A percentile compares a stretch with the other conserved stretches of the same genome.
phyloP scores from a whole-genome alignment of 768 basidiomycete genomes.

The Psilocybe subaeruginosa region DNA sequence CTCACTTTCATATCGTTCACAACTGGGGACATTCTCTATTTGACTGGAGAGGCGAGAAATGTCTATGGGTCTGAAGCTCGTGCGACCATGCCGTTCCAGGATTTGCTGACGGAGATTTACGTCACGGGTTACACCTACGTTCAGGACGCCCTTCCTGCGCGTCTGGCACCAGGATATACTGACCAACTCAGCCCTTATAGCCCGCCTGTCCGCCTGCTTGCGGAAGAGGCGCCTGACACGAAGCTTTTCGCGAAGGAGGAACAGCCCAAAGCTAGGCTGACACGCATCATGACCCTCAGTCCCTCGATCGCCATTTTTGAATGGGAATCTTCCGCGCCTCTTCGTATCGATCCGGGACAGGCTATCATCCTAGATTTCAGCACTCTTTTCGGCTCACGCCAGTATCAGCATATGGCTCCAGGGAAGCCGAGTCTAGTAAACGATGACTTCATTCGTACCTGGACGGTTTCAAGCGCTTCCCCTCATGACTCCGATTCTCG shows the following conservation, averaged over 20 bases:
- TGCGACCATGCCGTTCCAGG: constrained; percentile 57
- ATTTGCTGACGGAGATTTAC: constrained; percentile 48
- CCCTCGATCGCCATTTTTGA: constrained; percentile 57
- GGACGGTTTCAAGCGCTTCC: constrained; percentile 53
- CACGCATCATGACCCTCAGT: constrained; percentile 45
- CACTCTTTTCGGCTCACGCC: constrained; percentile 46
- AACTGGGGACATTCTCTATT: constrained; percentile 59
- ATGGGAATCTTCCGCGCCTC: constrained; percentile 37
- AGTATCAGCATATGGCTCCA: constrained; percentile 56
- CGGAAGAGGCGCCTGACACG: constrained; percentile 42
- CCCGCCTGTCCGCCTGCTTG: constrained; percentile 55
- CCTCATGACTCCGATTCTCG: constrained; percentile 11
- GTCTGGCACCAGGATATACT: constrained; percentile 35
- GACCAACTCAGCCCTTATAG: constrained; percentile 52
- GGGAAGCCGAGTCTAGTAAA: constrained; percentile 47
- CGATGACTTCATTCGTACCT: constrained; percentile 67
- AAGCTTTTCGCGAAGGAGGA: constrained; percentile 31
- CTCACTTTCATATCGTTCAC: constrained; percentile 59
- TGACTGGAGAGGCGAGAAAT: constrained; percentile 60
- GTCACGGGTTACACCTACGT: constrained; percentile 59
- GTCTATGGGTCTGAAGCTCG: constrained; percentile 51
- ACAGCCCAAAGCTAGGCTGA: constrained; percentile 36
- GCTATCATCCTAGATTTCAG: constrained; percentile 58
- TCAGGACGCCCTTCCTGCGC: constrained; percentile 54
- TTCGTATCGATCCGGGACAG: constrained; percentile 50